Base-by-base conservation (phyloP, 768 basidiomycete genomes). In the Termitomyces bulborhizus region DNA sequence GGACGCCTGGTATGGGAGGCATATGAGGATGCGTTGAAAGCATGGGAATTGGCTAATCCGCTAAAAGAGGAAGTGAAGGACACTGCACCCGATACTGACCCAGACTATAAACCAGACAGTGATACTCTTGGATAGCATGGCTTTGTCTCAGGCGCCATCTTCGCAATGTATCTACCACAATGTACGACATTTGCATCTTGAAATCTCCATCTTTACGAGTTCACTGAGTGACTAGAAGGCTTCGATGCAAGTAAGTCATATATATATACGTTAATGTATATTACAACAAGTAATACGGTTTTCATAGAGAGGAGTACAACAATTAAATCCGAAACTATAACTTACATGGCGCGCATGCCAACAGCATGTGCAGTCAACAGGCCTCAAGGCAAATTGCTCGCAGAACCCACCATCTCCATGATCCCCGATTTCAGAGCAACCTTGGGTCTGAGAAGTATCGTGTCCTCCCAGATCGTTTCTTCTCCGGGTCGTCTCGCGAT, bases 1-100 rank as follows among this genome's bases (percentile, higher is more conserved):
- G 90, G 88, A 4, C 70, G 85, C 59, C 65, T 81, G 26, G 80
- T 91, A 1, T 92, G 90, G 90, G 90, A 91, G 71, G 76, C 76
- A 46, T 86, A 86, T 61, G 90, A 91, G 67, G 71, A 60, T 32
- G 80, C 76, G 32, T 66, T 91, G 63, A 88, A 83, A 68, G 68
- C 68, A 37, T 90, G 89, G 88, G 86, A 88, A 61, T 70, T 69
- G 55, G 65, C 67, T 34, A 70, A 73, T 61, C 69, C 74, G 43
- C 16, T 54, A 6, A 26, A 41, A 26, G 56, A 60, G 47, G 53
- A 59, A 45, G 18, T 9, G 5, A 56, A 56, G 34, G 49, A 47
- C 24, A 37, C 41, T 43, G 61, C 55, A 8, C 61, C 59, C 15
- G 61, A 60, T 27, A 50, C 51, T 15, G 61, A 58, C 49, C 52